A percentile compares a stretch with the other conserved stretches of the same genome.
These are phyloP conservation scores for Botrytis squamosa DNA, from an alignment of 2,329 filamentous ascomycete species.

Conservation along the genomic window DNA sequence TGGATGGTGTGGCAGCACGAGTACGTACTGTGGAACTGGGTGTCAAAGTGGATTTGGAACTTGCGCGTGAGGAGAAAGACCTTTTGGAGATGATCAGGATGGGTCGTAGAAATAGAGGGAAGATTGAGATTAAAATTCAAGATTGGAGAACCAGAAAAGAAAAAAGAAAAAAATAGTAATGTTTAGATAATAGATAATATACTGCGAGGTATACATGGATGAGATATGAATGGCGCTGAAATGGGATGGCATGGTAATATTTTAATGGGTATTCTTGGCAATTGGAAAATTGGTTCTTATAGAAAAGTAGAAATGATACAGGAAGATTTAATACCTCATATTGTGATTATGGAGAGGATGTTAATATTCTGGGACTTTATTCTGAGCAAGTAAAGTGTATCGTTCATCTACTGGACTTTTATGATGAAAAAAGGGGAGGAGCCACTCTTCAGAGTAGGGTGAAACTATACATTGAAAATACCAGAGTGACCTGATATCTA, in stretches of 20 bases:
- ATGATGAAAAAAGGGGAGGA: neutral
- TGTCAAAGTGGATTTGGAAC: constrained; percentile 17
- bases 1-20: constrained; percentile 11
- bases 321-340: neutral
- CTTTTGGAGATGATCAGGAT: neutral
- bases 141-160: no score
- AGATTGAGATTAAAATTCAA: neutral
- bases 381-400: neutral
- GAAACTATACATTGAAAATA: neutral
- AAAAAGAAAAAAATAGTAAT: neutral
- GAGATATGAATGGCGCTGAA: neutral
- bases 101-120: neutral
- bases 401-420: neutral
- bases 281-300: no score
- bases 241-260: neutral
- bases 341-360: neutral
- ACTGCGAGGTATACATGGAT: neutral
- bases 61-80: neutral
- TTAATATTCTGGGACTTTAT: neutral
- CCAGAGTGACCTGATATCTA: neutral
- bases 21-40: neutral
- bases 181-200: neutral
- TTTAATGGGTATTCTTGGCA: neutral
- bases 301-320: neutral
- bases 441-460: neutral